These are phyloP conservation scores for Nigrospora sphaerica DNA, from an alignment of 2,329 filamentous ascomycete species.

Conservation along the genomic window DNA sequence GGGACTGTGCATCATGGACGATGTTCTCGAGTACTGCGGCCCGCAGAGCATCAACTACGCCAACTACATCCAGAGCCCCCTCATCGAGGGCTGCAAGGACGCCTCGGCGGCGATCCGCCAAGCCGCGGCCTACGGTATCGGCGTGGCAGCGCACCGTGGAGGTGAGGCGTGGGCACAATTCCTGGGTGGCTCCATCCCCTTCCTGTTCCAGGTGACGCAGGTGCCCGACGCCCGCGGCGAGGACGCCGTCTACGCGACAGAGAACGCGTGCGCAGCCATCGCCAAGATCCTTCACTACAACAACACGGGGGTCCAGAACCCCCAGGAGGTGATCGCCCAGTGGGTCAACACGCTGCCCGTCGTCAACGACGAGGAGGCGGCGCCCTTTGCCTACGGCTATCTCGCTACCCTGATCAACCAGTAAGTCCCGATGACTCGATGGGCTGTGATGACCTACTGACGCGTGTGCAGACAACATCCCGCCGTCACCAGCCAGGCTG, in stretches of 20 bases:
- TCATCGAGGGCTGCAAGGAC: constrained; percentile 81
- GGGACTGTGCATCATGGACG: constrained; percentile 98
- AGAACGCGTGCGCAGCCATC: constrained; percentile 94
- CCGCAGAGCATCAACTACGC: constrained; percentile 81
- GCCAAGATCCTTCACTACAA: constrained; percentile 97
- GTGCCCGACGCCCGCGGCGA: constrained; percentile 78
- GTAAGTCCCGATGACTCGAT: constrained; percentile 50
- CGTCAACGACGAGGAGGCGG: constrained; percentile 92
- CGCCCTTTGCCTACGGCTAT: constrained; percentile 92
- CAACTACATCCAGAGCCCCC: constrained; percentile 77
- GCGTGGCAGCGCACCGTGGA: constrained; percentile 89
- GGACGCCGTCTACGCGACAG: constrained; percentile 83
- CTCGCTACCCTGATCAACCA: constrained; percentile 86
- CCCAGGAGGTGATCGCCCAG: constrained; percentile 67
- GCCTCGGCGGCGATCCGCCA: constrained; percentile 85
- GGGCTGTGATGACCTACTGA: constrained; percentile 1
- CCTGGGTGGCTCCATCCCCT: constrained; percentile 69
- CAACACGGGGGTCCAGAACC: constrained; percentile 64
- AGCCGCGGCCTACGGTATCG: constrained; percentile 86
- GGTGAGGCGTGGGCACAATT: constrained; percentile 85
- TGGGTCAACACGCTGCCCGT: constrained; percentile 92
- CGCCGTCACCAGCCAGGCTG: constrained; percentile 67
- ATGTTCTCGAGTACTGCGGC: constrained; percentile 95
- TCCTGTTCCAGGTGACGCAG: constrained; percentile 78
- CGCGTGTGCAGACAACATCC: constrained; percentile 65